Evolutionary conservation across 345 rosid species (phyloP).

Genomic region (Isatis tinctoria): DNA sequence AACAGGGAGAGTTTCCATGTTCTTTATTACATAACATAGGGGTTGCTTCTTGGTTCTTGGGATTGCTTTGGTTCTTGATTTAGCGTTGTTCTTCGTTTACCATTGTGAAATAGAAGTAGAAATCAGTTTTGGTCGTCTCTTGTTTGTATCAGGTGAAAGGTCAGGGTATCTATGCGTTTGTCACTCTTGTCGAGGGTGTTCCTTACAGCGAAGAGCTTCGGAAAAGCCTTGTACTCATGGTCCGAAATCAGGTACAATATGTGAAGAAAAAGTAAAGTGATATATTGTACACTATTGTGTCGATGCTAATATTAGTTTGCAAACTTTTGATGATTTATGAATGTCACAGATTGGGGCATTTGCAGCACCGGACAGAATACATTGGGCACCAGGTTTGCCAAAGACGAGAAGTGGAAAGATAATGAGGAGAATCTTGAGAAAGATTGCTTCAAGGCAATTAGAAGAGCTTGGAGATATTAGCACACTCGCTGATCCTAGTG

Average conservation of each 20-base stretch:
- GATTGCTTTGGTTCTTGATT: not conserved
- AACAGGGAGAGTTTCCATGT: not conserved
- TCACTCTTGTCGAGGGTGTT: constrained; percentile 86
- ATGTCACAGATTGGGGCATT: constrained; percentile 77
- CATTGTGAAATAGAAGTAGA: not conserved
- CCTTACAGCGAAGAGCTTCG: constrained; percentile 86
- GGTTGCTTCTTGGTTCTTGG: not conserved
- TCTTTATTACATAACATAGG: not conserved
- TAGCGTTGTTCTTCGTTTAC: not conserved
- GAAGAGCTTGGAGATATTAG: constrained; percentile 92
- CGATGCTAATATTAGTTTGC: not conserved
- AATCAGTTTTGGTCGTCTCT: not conserved
- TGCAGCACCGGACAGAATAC: constrained; percentile 92
- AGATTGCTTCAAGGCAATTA: constrained; percentile 81
- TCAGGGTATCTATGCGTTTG: constrained; percentile 96
- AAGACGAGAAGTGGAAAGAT: constrained; percentile 99
- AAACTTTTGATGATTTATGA: not conserved
- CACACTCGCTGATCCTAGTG: constrained; percentile 88
- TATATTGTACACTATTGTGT: not conserved
- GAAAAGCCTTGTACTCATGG: constrained; percentile 60
- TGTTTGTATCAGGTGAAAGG: constrained; percentile 65
- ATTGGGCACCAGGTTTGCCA: constrained; percentile 95
- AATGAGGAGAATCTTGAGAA: constrained; percentile 92
- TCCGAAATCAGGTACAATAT: constrained; percentile 66
- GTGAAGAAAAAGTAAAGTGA: not conserved